Conservation (phyloP, 257 asterid species). For the Cynanchum wilfordii region DNA sequence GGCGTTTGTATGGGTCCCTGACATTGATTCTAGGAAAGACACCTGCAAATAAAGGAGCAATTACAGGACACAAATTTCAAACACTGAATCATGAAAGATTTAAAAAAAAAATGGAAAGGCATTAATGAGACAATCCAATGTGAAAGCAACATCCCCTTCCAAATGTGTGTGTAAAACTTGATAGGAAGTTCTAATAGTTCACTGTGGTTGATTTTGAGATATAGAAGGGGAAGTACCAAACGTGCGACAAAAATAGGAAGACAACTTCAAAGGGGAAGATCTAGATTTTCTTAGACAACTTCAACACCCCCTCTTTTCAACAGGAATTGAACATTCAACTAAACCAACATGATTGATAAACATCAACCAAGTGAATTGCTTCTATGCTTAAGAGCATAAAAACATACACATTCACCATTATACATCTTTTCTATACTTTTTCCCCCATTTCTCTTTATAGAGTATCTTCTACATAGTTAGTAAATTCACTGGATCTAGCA, state of each 20-base stretch:
- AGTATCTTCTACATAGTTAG: neutral
- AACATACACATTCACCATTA: no score
- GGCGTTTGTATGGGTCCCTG: slow-evolving; percentile 88
- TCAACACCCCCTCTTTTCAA: neutral
- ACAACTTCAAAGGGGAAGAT: neutral
- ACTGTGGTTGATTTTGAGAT: neutral
- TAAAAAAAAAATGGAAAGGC: neutral
- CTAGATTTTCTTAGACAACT: neutral
- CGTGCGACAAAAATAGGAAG: neutral
- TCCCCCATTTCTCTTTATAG: neutral
- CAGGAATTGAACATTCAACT: neutral
- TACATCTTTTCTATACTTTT: neutral
- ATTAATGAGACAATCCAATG: slow-evolving; percentile 5
- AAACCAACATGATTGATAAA: neutral
- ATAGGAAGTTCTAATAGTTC: neutral
- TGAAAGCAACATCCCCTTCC: neutral
- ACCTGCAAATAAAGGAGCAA: slow-evolving; percentile 33
- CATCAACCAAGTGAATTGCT: neutral
- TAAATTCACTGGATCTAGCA: neutral
- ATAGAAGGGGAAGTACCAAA: neutral
- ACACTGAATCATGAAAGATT: neutral
- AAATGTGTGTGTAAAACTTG: neutral
- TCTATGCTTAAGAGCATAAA: neutral
- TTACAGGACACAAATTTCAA: slow-evolving; percentile 12
- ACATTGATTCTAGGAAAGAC: slow-evolving; percentile 80